Evolutionary conservation across 257 asterid genomes (phyloP).

Genomic region (Euphrasia confusa): DNA sequence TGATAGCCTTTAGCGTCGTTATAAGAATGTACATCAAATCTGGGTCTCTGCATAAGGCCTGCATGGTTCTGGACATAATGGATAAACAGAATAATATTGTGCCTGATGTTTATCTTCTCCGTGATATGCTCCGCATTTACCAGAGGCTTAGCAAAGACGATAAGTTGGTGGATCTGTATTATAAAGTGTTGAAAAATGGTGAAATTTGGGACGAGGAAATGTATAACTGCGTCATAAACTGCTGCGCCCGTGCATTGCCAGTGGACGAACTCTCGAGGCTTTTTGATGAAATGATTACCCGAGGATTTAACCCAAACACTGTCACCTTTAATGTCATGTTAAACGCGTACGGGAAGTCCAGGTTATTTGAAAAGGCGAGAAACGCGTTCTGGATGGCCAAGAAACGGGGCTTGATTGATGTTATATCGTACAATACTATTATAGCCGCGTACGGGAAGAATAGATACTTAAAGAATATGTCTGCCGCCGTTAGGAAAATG

Average conservation of each 20-base stretch:
- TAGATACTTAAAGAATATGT: conserved; percentile 68
- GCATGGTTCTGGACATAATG: conserved; percentile 54
- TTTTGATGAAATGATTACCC: conserved; percentile 74
- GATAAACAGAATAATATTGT: conserved; percentile 51
- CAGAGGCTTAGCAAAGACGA: conserved; percentile 59
- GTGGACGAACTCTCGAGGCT: conserved; percentile 86
- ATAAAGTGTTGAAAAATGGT: conserved; percentile 52
- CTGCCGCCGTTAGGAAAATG: conserved; percentile 60
- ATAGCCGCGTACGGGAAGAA: conserved; percentile 80
- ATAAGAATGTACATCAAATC: conserved; percentile 73
- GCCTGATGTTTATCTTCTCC: conserved; percentile 85
- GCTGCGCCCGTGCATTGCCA: conserved; percentile 79
- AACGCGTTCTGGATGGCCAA: conserved; percentile 63
- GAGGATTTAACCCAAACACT: conserved; percentile 62
- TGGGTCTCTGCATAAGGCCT: conserved; percentile 58
- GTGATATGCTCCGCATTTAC: conserved; percentile 76
- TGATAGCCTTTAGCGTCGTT: conserved; percentile 66
- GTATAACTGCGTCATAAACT: conserved; percentile 86
- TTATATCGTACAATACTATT: conserved; percentile 74
- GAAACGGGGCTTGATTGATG: conserved; percentile 62
- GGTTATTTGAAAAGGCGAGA: conserved; percentile 68
- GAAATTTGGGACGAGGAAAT: conserved; percentile 79
- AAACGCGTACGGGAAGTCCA: conserved; percentile 69
- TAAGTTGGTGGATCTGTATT: conserved; percentile 57
- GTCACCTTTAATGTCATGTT: conserved; percentile 74